Evolutionary conservation across 2,329 filamentous ascomycete species (phyloP).

Genomic region (Aspergillus brasiliensis): DNA sequence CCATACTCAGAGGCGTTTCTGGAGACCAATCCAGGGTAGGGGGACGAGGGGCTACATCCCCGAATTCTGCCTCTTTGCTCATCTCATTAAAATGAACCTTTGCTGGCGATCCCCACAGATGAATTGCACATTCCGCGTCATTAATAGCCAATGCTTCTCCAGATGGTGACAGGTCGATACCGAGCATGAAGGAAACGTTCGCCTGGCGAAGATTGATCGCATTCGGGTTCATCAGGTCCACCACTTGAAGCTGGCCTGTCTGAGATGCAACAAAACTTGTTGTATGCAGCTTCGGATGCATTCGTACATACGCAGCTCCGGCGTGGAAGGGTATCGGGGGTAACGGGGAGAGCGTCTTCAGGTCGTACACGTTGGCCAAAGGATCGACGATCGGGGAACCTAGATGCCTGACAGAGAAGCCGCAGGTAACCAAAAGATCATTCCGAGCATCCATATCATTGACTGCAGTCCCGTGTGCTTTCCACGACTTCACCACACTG

Average conservation of each 20-base stretch:
- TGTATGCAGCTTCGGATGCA: constrained; percentile 94
- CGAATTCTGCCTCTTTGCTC: constrained; percentile 74
- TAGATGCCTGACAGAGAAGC: constrained; percentile 81
- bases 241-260: constrained; percentile 89
- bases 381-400: constrained; percentile 83
- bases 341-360: constrained; percentile 85
- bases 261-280: constrained; percentile 93
- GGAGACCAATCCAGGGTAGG: constrained; percentile 68
- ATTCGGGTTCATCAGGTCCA: constrained; percentile 92
- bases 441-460: constrained; percentile 98
- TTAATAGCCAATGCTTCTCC: constrained; percentile 82
- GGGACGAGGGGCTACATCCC: constrained; percentile 66
- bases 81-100: constrained; percentile 88
- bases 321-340: constrained; percentile 90
- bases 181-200: constrained; percentile 74
- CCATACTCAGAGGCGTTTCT: constrained; percentile 77
- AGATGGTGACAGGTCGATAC: constrained; percentile 83
- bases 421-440: constrained; percentile 93
- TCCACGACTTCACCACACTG: constrained; percentile 81
- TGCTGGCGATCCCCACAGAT: constrained; percentile 83
- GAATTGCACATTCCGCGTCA: constrained; percentile 75
- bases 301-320: constrained; percentile 89
- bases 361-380: constrained; percentile 91
- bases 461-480: constrained; percentile 82
- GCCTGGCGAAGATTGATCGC: constrained; percentile 82